Base-by-base conservation (phyloP, 371 early-diverging fungal genomes). In the Rhizoclosmatium hyalinum region DNA sequence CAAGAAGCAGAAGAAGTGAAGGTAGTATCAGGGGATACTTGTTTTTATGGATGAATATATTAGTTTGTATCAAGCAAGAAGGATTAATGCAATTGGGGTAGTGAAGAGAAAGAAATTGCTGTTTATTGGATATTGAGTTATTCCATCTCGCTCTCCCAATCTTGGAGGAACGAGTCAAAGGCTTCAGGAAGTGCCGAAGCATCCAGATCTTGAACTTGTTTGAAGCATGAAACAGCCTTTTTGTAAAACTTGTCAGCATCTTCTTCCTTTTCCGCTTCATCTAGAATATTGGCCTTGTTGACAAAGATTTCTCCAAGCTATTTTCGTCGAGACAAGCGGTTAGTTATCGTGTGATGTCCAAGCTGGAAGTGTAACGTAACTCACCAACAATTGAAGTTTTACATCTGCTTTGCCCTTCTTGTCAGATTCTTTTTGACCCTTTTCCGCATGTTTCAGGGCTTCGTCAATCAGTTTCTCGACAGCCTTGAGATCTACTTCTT, bases 261-360 rank as follows among this genome's bases (percentile, higher is more conserved):
- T 1, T 42, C 68, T 45, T 76, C 76, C 32, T 78, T 70, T 46
- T 79, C 79, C 17, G 43, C 57, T 43, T 78, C 77, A 46, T 80
- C 81, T 12, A 72, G 63, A 0, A 83, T 21, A 64, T 84, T 84
- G 19, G 80, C 84, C 45, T 80, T 74, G 73, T 84, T 80, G 24
- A 84, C 76, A 5, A 63, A 75, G 10, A 65, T 58, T 60, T 84
- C 84, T 3, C 84, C 84, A 55, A 80, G 76, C 77, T 77, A 45
- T 63, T 60, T 66, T 24, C 14, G n/a, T 17, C 24, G 62, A 32
- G 32, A 32, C 32, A 32, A 32, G 32, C 32, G 32, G 32, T 32
- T 32, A 32, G 32, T 54, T 54, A 17, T 54, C 19, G 1, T 54
- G 55, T 14, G 55, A 54, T 17, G 19, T 1, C 55, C 14, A 17